These are phyloP conservation scores for Hypomyces perniciosus DNA, from an alignment of 2,329 filamentous ascomycete species.

Conservation along the genomic window DNA sequence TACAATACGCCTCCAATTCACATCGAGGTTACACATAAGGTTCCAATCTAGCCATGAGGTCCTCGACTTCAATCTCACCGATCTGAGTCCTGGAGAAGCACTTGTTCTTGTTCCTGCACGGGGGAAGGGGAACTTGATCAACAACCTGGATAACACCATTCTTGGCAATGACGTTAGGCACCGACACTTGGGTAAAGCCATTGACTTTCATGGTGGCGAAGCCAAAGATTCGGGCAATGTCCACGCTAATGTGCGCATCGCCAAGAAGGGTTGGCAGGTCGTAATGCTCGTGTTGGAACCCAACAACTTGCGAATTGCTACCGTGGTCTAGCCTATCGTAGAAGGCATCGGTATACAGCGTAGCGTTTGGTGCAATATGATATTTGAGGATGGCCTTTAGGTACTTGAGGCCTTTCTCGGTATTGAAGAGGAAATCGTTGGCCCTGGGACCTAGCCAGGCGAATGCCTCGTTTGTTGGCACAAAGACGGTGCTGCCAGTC, in stretches of 20 bases:
- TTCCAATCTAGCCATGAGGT: constrained; percentile 24
- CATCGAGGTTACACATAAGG: constrained; percentile 17
- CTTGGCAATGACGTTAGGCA: constrained; percentile 64
- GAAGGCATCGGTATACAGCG: constrained; percentile 77
- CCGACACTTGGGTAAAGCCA: constrained; percentile 57
- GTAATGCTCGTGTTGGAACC: constrained; percentile 41
- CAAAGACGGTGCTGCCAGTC: constrained; percentile 70
- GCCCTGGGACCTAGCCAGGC: constrained; percentile 61
- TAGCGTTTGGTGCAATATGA: constrained; percentile 67
- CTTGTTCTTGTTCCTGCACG: constrained; percentile 41
- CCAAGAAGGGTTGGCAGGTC: constrained; percentile 69
- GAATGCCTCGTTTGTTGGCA: constrained; percentile 78
- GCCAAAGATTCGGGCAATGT: constrained; percentile 62
- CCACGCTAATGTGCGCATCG: constrained; percentile 61
- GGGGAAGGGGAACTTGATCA: constrained; percentile 67
- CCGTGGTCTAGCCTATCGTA: constrained; percentile 43
- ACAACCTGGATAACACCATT: constrained; percentile 83
- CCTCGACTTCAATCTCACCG: constrained; percentile 22
- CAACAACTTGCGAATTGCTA: constrained; percentile 23
- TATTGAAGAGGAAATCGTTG: constrained; percentile 82
- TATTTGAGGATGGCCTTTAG: constrained; percentile 74
- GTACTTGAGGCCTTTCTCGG: constrained; percentile 64
- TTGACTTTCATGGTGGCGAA: constrained; percentile 71
- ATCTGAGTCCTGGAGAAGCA: constrained; percentile 3
- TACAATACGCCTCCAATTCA: background rate